Evolutionary conservation across 225 moss, liverwort and hornwort species (phyloP).

Genomic region (Pseudisothecium myosuroides): DNA sequence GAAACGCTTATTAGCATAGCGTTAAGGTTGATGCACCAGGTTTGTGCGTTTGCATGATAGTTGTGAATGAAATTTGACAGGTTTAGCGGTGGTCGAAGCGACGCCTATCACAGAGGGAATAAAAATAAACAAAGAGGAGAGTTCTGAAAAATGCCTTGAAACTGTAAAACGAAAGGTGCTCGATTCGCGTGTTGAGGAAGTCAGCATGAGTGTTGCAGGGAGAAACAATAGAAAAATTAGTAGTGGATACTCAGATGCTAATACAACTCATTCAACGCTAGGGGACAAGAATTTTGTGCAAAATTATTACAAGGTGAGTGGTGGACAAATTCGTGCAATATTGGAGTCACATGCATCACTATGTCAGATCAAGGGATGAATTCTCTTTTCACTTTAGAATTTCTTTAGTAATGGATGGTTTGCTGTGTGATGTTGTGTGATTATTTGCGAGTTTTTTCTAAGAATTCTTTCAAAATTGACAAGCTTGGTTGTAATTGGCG

Average conservation of each 20-base stretch:
- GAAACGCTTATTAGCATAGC: background rate
- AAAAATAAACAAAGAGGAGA: background rate
- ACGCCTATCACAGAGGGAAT: background rate
- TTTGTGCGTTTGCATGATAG: background rate
- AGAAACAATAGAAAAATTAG: slow-evolving; percentile 13
- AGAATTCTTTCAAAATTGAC: background rate
- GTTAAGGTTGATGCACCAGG: background rate
- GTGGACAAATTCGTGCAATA: background rate
- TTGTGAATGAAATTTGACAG: slow-evolving; percentile 3
- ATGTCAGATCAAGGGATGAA: background rate
- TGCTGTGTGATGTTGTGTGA: background rate
- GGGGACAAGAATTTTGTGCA: slow-evolving; percentile 85
- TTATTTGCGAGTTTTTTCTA: background rate
- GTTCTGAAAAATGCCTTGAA: background rate
- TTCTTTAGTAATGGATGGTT: background rate
- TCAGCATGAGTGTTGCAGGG: background rate
- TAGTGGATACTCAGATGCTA: slow-evolving; percentile 8
- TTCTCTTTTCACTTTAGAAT: background rate
- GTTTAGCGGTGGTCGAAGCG: background rate
- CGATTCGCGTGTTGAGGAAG: slow-evolving; percentile 6
- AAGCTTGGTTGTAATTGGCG: background rate
- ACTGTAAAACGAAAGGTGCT: background rate
- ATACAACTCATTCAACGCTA: slow-evolving; percentile 54
- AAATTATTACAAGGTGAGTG: slow-evolving; percentile 86
- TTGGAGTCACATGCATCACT: background rate